These are phyloP conservation scores for Candida glucosophila DNA, from an alignment of 1,139 yeast species.

Conservation along the genomic window DNA sequence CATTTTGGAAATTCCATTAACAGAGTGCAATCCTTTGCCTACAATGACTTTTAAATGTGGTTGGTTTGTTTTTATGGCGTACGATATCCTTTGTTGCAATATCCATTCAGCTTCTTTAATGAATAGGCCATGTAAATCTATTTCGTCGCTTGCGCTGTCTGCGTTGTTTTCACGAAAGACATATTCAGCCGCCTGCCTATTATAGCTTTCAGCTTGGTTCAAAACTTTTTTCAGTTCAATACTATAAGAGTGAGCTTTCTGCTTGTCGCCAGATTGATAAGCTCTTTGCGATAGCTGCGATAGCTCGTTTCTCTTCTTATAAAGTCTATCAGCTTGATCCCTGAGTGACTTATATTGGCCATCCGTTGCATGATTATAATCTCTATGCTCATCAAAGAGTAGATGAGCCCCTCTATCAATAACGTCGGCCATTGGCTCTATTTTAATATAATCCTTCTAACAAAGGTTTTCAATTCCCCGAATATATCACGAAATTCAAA, in stretches of 20 bases:
- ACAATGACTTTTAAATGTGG: constrained; percentile 60
- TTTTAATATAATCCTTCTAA: too few relatives aligned
- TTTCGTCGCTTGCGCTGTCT: constrained; percentile 76
- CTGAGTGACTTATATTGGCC: constrained; percentile 57
- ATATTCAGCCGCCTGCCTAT: constrained; percentile 80
- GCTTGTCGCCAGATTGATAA: constrained; percentile 63
- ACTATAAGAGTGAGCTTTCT: constrained; percentile 64
- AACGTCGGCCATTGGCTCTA: constrained; percentile 13
- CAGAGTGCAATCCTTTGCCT: constrained; percentile 86
- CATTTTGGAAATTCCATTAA: constrained; percentile 73
- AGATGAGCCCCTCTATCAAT: constrained; percentile 32
- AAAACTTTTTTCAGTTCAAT: constrained; percentile 55
- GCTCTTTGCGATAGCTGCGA: constrained; percentile 71
- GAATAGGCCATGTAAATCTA: constrained; percentile 86
- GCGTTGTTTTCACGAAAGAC: constrained; percentile 85
- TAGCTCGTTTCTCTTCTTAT: constrained; percentile 44
- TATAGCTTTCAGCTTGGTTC: constrained; percentile 57
- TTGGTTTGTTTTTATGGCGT: constrained; percentile 56
- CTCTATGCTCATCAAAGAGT: constrained; percentile 31
- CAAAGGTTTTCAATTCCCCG: too few relatives aligned
- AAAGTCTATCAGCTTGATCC: constrained; percentile 60
- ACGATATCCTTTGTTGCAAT: constrained; percentile 64
- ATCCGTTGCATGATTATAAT: constrained; percentile 71
- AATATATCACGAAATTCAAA: too few relatives aligned
- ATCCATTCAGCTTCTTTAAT: constrained; percentile 83